Evolutionary conservation across 306 rosid genomes (phyloP), one percentile per base, ranked within the genome.

Genomic region (Vicia faba): DNA sequence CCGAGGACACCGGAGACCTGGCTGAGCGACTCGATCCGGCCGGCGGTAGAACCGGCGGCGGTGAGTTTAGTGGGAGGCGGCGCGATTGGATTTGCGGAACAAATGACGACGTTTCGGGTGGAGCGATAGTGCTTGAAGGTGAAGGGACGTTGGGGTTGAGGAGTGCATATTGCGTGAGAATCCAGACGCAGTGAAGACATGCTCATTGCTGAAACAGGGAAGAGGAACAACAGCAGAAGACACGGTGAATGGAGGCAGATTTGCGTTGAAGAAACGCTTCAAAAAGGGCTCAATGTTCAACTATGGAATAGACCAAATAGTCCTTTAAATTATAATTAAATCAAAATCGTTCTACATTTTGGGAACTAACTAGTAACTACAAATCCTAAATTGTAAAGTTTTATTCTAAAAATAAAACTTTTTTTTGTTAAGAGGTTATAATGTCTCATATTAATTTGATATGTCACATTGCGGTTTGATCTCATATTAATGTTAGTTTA

Each of bases 1-100:
- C 99, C 97, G 65, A 90, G 68, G 11, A 93, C 99, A 8, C 92
- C 97, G 0, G 99, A 90, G 0, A 93, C 92, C 74, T 90, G 97
- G 56, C 89, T 86, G 4, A 90, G 84, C 0, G 95, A 82, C 40
- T 66, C 96, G 75, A 93, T 90, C 39, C 92, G 91, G 16, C 11
- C 48, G 40, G 38, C 54, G 29, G 79, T 36, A 16, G 84, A 71
- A 61, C 69, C 82, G 54, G 85, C 82, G n/a, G 84, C 86, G 76
- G 62, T 48, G 61, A 86, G 79, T 40, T 87, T 78, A 3, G 92
- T 44, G 4, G 86, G 69, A 11, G 89, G 75, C 36, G 88, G 54
- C 0, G 80, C 67, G 0, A 62, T 5, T 31, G 92, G 79, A 19
- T 81, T 86, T 2, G 74, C 71, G 44, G 89, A 82, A 82, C 90